A percentile compares a stretch with the other conserved stretches of the same genome.
Conservation (phyloP, 768 basidiomycete species). For the Candolleomyces efflorescens region DNA sequence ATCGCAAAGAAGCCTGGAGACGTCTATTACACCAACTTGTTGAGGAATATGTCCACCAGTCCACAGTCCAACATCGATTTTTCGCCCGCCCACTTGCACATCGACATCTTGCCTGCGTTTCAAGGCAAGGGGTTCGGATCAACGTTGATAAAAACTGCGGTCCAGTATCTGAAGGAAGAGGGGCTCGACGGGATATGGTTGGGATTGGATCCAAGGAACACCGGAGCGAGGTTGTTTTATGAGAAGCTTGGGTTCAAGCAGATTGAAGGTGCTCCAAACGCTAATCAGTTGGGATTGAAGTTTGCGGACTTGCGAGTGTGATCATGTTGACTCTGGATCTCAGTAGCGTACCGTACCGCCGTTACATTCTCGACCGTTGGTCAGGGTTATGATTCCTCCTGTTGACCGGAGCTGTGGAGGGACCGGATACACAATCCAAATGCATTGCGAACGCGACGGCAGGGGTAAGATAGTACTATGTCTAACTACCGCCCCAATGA, state of each 20-base stretch:
- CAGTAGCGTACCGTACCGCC: not conserved
- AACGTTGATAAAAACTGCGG: constrained; percentile 51
- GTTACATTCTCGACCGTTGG: not conserved
- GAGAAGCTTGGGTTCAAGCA: constrained; percentile 53
- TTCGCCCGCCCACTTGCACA: constrained; percentile 73
- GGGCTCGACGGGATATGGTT: constrained; percentile 59
- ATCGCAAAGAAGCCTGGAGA: constrained; percentile 39
- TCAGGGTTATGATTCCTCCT: not conserved
- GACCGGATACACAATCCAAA: no score
- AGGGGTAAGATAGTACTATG: no score
- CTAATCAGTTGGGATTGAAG: constrained; percentile 49
- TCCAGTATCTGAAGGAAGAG: constrained; percentile 48
- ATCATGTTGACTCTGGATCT: not conserved
- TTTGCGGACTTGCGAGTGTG: constrained; percentile 34
- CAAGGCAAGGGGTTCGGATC: constrained; percentile 72
- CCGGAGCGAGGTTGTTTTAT: constrained; percentile 59
- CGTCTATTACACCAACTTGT: constrained; percentile 34
- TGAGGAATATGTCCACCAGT: constrained; percentile 39
- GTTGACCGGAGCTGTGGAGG: no score
- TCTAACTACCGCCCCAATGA: no score
- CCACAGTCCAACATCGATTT: constrained; percentile 54
- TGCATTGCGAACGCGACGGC: no score
- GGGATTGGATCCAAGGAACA: constrained; percentile 63
- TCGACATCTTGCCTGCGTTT: constrained; percentile 63
- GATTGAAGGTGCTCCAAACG: constrained; percentile 48